These are phyloP conservation scores for Carex parvula DNA, from an alignment of 176 grass and related monocot genomes.

Conservation along the genomic window DNA sequence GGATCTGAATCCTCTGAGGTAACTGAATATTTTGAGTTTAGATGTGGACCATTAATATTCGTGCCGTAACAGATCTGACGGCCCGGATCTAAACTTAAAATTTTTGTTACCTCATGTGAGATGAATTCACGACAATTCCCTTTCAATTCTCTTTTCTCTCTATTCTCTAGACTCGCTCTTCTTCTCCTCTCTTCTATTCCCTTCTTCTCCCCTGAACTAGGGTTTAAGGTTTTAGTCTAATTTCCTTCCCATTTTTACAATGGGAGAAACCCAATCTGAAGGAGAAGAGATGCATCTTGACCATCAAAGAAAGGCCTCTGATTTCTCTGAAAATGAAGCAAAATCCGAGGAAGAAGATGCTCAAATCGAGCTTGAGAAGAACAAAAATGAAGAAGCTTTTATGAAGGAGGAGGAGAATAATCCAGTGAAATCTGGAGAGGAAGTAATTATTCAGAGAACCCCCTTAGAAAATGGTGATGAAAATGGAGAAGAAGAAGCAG, in stretches of 20 bases:
- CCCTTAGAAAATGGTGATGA: background rate
- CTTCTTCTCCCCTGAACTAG: background rate
- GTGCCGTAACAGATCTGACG: too few relatives aligned
- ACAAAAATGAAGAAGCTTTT: background rate
- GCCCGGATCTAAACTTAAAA: too few relatives aligned
- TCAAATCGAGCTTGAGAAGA: background rate
- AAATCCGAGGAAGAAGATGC: slow-evolving; percentile 1
- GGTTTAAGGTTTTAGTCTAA: slow-evolving; percentile 4
- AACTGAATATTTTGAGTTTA: too few relatives aligned
- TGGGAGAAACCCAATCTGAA: background rate
- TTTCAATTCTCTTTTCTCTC: background rate
- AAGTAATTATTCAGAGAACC: background rate
- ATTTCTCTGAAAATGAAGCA: background rate
- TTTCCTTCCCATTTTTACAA: background rate
- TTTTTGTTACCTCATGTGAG: too few relatives aligned
- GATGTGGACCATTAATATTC: too few relatives aligned
- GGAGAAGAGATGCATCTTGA: background rate
- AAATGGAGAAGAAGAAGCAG: background rate
- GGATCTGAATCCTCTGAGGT: too few relatives aligned
- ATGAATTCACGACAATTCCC: background rate
- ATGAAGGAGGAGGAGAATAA: background rate
- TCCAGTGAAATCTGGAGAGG: background rate
- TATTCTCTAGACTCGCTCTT: background rate
- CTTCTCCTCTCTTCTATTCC: background rate
- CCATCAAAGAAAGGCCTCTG: background rate